Conservation (phyloP, 331 rosid genomes). For the Erythrophleum ivorense region DNA sequence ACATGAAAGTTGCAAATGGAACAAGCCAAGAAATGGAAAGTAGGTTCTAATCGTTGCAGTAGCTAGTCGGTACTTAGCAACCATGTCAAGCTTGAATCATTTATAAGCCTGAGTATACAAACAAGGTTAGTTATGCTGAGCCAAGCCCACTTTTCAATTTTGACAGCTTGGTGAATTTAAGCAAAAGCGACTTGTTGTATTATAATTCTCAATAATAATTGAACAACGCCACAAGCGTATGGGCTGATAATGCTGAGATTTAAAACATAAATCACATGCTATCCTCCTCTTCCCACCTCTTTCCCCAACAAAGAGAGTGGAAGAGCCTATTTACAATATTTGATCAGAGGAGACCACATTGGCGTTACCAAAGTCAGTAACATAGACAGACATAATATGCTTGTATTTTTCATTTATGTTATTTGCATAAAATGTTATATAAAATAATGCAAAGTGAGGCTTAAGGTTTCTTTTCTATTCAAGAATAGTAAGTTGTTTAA, state of each 20-base stretch:
- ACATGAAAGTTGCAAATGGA: slow-evolving; percentile 17
- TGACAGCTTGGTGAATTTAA: slow-evolving; percentile 7
- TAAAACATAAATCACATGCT: not conserved
- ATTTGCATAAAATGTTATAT: not conserved
- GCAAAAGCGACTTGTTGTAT: slow-evolving; percentile 5
- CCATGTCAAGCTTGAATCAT: slow-evolving; percentile 31
- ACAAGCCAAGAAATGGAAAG: slow-evolving; percentile 24
- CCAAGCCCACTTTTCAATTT: slow-evolving; percentile 15
- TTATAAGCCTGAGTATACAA: slow-evolving; percentile 1
- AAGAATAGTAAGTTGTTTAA: not conserved
- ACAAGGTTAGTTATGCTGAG: slow-evolving; percentile 14
- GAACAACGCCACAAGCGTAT: too few relatives aligned
- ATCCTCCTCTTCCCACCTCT: not conserved
- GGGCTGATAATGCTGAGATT: slow-evolving; percentile 1
- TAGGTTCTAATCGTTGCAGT: not conserved
- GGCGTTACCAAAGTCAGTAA: not conserved
- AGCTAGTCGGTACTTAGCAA: slow-evolving; percentile 13
- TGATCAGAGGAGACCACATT: not conserved
- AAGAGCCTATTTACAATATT: not conserved
- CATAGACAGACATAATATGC: not conserved
- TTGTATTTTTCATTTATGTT: not conserved
- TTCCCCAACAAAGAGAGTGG: not conserved
- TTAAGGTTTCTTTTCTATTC: not conserved
- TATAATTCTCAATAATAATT: not conserved
- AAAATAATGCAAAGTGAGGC: not conserved